phyloP scores from a whole-genome alignment of 2,329 filamentous ascomycete genomes.

The Talaromyces sp. region DNA sequence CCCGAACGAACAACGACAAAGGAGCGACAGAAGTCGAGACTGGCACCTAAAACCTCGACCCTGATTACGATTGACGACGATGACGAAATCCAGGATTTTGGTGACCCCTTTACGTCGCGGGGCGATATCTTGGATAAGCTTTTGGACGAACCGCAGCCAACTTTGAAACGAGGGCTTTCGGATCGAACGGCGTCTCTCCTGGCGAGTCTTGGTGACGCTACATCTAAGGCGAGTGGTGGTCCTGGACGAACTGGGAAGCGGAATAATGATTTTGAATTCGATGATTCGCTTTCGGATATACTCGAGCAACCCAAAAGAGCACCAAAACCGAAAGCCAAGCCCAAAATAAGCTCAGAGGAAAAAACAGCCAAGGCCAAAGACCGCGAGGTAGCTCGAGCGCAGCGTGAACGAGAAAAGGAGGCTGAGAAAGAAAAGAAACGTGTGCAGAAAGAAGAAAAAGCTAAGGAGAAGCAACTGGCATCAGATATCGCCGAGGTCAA shows the following conservation, averaged over 20 bases:
- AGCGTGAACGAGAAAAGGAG: constrained; percentile 52
- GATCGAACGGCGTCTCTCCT: constrained; percentile 37
- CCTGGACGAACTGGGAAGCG: not conserved
- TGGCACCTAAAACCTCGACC: constrained; percentile 11
- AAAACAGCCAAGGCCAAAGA: constrained; percentile 49
- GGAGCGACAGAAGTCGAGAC: not conserved
- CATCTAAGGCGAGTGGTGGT: not conserved
- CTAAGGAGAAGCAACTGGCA: constrained; percentile 58
- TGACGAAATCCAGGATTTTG: constrained; percentile 31
- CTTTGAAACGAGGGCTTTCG: constrained; percentile 27
- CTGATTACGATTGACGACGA: constrained; percentile 33
- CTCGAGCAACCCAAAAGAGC: constrained; percentile 34
- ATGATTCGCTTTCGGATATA: constrained; percentile 27
- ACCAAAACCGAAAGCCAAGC: constrained; percentile 25
- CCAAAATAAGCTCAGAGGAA: constrained; percentile 41
- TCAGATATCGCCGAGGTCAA: constrained; percentile 68
- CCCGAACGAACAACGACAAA: constrained; percentile 18
- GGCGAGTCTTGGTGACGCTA: constrained; percentile 22
- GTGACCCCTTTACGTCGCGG: constrained; percentile 23
- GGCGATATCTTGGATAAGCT: constrained; percentile 22
- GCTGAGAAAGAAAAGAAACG: constrained; percentile 48
- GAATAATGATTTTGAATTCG: constrained; percentile 4
- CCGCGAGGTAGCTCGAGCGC: constrained; percentile 45
- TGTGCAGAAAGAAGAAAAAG: constrained; percentile 50
- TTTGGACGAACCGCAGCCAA: constrained; percentile 15